These are phyloP conservation scores for Irpex sp. DNA, from an alignment of 1,284 basidiomycete genomes.

Conservation along the genomic window DNA sequence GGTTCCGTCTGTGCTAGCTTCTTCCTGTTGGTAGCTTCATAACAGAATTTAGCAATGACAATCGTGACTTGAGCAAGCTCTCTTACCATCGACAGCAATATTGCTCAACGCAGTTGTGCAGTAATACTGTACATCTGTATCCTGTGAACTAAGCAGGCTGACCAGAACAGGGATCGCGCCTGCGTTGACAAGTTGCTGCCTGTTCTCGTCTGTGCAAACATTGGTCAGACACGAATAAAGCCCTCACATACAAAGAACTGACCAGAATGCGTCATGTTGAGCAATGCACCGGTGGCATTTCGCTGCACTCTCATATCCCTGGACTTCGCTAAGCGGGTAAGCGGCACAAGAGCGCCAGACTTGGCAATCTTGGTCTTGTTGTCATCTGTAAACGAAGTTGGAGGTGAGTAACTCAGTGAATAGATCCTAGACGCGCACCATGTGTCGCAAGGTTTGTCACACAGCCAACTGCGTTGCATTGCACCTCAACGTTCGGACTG, in stretches of 20 bases:
- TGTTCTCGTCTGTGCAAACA: slow-evolving; percentile 86
- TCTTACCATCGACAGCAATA: slow-evolving; percentile 93
- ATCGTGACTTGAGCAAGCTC: background rate
- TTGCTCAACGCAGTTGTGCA: slow-evolving; percentile 99
- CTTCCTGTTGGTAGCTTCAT: slow-evolving; percentile 87
- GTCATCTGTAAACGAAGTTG: slow-evolving; percentile 71
- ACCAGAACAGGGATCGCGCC: slow-evolving; percentile 99
- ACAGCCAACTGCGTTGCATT: slow-evolving; percentile 99
- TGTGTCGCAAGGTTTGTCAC: slow-evolving; percentile 99
- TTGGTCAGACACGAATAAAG: background rate
- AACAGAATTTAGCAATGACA: slow-evolving; percentile 7
- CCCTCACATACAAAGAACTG: slow-evolving; percentile 29
- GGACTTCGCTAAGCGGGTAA: slow-evolving; percentile 95
- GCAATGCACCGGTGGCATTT: slow-evolving; percentile 96
- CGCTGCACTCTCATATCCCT: slow-evolving; percentile 99
- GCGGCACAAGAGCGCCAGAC: slow-evolving; percentile 96
- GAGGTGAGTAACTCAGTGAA: background rate
- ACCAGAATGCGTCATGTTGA: slow-evolving; percentile 99
- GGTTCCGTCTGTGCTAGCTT: slow-evolving; percentile 96
- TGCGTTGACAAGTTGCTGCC: slow-evolving; percentile 98
- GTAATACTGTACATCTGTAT: slow-evolving; percentile 99
- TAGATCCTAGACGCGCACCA: slow-evolving; percentile 61
- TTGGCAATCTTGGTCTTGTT: slow-evolving; percentile 99
- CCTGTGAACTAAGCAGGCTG: slow-evolving; percentile 93
- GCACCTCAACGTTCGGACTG: slow-evolving; percentile 98